Conservation (phyloP, 1,284 basidiomycete genomes). For the Chondrostereum purpureum region DNA sequence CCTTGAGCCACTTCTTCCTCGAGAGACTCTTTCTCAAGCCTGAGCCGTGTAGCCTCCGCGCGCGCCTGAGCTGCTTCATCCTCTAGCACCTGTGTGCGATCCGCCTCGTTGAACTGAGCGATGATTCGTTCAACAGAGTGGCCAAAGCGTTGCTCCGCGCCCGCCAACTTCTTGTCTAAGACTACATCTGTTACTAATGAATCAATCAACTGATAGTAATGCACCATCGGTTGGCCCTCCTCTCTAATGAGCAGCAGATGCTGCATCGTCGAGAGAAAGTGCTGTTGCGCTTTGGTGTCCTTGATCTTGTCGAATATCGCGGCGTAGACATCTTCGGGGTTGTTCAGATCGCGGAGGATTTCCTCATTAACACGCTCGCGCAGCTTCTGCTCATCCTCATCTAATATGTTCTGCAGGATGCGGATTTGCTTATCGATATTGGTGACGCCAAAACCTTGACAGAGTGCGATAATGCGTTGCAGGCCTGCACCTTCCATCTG, state of each 20-base stretch:
- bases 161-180: slow-evolving; percentile 83
- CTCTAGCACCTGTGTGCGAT: slow-evolving; percentile 75
- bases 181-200: slow-evolving; percentile 91
- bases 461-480: slow-evolving; percentile 66
- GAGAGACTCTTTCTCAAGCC: slow-evolving; percentile 68
- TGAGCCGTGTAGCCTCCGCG: slow-evolving; percentile 54
- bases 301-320: slow-evolving; percentile 72
- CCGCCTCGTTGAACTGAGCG: slow-evolving; percentile 87
- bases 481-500: slow-evolving; percentile 90
- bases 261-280: slow-evolving; percentile 89
- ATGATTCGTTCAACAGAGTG: slow-evolving; percentile 88
- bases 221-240: slow-evolving; percentile 76
- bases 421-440: slow-evolving; percentile 67
- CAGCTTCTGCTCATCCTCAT: slow-evolving; percentile 76
- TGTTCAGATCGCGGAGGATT: slow-evolving; percentile 71
- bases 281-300: slow-evolving; percentile 75
- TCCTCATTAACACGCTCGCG: slow-evolving; percentile 74
- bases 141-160: slow-evolving; percentile 82
- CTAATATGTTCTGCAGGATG: slow-evolving; percentile 61
- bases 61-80: slow-evolving; percentile 72
- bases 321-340: slow-evolving; percentile 84
- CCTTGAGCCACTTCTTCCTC: slow-evolving; percentile 79
- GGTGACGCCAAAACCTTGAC: slow-evolving; percentile 60
- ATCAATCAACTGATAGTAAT: slow-evolving; percentile 93
- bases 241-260: slow-evolving; percentile 88